These are phyloP conservation scores for Hypocrella siamensis DNA, from an alignment of 2,329 filamentous ascomycete genomes.

Conservation along the genomic window DNA sequence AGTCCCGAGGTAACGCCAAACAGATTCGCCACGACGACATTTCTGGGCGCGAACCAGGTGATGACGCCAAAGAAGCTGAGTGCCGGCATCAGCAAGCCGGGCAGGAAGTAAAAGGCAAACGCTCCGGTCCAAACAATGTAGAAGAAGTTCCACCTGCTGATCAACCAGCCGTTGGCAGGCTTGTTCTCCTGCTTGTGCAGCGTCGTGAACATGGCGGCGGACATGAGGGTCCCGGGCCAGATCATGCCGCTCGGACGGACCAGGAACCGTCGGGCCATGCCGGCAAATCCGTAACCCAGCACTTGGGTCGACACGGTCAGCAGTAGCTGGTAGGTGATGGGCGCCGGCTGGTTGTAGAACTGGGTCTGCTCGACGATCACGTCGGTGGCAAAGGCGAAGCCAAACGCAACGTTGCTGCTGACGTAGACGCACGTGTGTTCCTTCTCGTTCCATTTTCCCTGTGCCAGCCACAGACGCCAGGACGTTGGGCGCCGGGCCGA, in stretches of 20 bases:
- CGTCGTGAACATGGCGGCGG: slow-evolving; percentile 76
- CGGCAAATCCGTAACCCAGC: slow-evolving; percentile 73
- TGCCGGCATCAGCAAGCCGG: slow-evolving; percentile 67
- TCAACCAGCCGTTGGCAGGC: slow-evolving; percentile 65
- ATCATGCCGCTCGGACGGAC: slow-evolving; percentile 82
- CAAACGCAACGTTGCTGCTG: slow-evolving; percentile 79
- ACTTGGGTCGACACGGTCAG: slow-evolving; percentile 79
- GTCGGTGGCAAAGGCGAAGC: slow-evolving; percentile 78
- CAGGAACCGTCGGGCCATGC: slow-evolving; percentile 63
- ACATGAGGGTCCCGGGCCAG: slow-evolving; percentile 80
- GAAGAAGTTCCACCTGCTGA: slow-evolving; percentile 76
- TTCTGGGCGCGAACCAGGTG: slow-evolving; percentile 78
- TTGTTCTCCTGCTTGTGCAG: slow-evolving; percentile 76
- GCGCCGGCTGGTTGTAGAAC: slow-evolving; percentile 72
- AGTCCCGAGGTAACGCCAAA: slow-evolving; percentile 78
- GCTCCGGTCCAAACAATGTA: slow-evolving; percentile 53
- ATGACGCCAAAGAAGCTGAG: slow-evolving; percentile 81
- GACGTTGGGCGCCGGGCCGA: slow-evolving; percentile 15
- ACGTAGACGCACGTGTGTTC: slow-evolving; percentile 83
- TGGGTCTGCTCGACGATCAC: slow-evolving; percentile 82
- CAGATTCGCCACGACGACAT: slow-evolving; percentile 71
- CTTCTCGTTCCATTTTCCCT: slow-evolving; percentile 76
- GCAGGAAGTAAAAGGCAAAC: slow-evolving; percentile 73
- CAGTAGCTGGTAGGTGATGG: slow-evolving; percentile 63
- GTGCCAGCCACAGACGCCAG: slow-evolving; percentile 58